Evolutionary conservation across 257 asterid species (phyloP).

Genomic region (Jasminum sambac): DNA sequence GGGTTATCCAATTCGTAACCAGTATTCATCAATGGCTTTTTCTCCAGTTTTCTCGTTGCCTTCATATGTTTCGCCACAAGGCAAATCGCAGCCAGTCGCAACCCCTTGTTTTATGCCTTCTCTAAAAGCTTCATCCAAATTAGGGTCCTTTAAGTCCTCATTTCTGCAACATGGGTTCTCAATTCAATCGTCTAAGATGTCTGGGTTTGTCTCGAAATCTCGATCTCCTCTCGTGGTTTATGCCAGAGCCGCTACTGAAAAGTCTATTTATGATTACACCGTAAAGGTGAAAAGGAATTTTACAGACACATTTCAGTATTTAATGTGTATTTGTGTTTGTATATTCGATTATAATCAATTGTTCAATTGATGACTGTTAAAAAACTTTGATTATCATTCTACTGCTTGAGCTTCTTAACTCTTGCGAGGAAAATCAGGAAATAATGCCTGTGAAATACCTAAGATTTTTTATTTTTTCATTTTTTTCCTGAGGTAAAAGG

Average conservation of each 20-base stretch:
- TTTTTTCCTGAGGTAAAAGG: not conserved
- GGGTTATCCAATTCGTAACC: not conserved
- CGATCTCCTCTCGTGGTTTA: conserved; percentile 45
- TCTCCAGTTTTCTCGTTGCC: conserved; percentile 57
- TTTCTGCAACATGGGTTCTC: conserved; percentile 54
- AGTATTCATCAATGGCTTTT: conserved; percentile 40
- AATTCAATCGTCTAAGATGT: conserved; percentile 36
- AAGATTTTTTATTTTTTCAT: no score
- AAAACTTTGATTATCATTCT: not conserved
- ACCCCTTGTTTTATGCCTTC: conserved; percentile 34
- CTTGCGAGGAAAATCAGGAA: no score
- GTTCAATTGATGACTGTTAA: conserved; percentile 6
- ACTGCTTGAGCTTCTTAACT: no score
- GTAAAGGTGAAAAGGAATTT: conserved; percentile 55
- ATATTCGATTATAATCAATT: not conserved
- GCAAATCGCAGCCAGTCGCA: conserved; percentile 37
- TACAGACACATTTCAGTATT: not conserved
- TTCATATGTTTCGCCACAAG: conserved; percentile 26
- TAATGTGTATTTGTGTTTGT: not conserved
- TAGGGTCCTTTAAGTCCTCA: conserved; percentile 58
- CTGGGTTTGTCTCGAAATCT: conserved; percentile 46
- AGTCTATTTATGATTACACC: conserved; percentile 69
- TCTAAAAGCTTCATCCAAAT: conserved; percentile 30
- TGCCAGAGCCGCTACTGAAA: conserved; percentile 87
- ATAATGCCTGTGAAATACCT: not conserved